Evolutionary conservation across 2,329 filamentous ascomycete genomes (phyloP).

Genomic region (Sporothrix phasma): DNA sequence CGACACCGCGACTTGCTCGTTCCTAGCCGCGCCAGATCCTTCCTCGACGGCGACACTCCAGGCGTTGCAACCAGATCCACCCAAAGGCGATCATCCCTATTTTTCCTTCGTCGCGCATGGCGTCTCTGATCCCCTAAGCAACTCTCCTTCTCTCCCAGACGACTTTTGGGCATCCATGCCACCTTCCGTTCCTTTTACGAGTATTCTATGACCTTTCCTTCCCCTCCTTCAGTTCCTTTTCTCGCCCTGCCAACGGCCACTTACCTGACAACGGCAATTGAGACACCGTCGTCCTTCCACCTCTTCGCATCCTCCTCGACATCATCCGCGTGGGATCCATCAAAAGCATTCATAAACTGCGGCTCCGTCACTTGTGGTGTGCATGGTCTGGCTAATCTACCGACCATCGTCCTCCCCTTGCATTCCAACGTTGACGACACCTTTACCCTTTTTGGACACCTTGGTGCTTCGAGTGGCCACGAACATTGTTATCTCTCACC

Average conservation of each 20-base stretch:
- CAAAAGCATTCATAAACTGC: neutral
- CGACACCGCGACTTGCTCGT: neutral
- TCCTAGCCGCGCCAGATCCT: neutral
- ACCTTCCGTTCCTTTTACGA: neutral
- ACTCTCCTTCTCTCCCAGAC: neutral
- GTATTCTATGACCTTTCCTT: neutral
- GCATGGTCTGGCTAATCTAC: neutral
- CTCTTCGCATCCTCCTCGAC: neutral
- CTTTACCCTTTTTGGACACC: neutral
- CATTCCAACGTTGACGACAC: neutral
- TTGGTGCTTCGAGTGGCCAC: neutral
- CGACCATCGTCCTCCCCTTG: neutral
- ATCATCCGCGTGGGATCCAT: neutral
- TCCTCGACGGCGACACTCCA: neutral
- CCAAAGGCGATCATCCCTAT: conserved; percentile 2
- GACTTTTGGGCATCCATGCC: neutral
- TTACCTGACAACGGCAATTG: neutral
- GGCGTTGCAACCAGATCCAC: conserved; percentile 7
- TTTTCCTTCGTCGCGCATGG: neutral
- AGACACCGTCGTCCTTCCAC: neutral
- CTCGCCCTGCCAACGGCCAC: neutral
- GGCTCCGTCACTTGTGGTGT: neutral
- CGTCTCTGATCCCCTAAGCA: neutral
- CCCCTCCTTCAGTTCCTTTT: neutral
- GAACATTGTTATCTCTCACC: neutral